Evolutionary conservation across 805 yeast genomes (phyloP).

Genomic region (Kuraishia hungarica): DNA sequence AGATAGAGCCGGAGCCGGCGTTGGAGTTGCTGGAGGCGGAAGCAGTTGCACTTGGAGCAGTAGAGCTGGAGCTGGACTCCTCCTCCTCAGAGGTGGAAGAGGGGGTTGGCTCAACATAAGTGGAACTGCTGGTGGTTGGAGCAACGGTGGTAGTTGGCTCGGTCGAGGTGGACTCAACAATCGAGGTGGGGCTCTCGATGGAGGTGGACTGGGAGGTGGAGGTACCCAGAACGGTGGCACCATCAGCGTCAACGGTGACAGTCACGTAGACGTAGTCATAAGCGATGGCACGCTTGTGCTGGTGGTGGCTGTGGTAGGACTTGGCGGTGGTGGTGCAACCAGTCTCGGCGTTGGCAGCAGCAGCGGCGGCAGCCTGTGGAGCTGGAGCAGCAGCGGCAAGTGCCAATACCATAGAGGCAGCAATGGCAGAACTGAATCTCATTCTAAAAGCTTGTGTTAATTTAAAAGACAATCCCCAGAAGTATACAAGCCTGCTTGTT

Average conservation of each 20-base stretch:
- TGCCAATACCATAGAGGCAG: slow-evolving; percentile 2
- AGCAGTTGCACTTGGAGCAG: slow-evolving; percentile 14
- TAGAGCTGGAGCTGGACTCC: slow-evolving; percentile 13
- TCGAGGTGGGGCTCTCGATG: slow-evolving; percentile 8
- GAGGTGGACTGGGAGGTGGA: slow-evolving; percentile 4
- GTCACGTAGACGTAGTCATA: slow-evolving; percentile 40
- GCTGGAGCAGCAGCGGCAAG: slow-evolving; percentile 24
- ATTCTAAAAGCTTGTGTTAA: neutral
- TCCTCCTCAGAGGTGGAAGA: slow-evolving; percentile 4
- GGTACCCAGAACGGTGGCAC: slow-evolving; percentile 27
- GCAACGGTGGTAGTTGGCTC: slow-evolving; percentile 14
- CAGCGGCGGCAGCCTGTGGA: slow-evolving; percentile 15
- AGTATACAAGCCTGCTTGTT: neutral
- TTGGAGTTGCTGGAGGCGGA: slow-evolving; percentile 17
- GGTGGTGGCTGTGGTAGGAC: slow-evolving; percentile 48
- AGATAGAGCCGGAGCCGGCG: slow-evolving; percentile 19
- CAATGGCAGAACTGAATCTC: neutral
- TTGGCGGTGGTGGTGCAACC: slow-evolving; percentile 32
- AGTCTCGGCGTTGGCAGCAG: slow-evolving; percentile 25
- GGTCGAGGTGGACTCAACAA: slow-evolving; percentile 12
- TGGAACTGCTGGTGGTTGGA: slow-evolving; percentile 10
- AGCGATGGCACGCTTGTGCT: slow-evolving; percentile 50
- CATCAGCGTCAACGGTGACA: slow-evolving; percentile 41
- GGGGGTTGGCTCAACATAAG: slow-evolving; percentile 10
- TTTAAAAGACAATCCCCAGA: neutral